Percentiles rank a stretch among this genome's conserved stretches.
Conservation (phyloP, 2,329 filamentous ascomycete genomes). For the Trichothecium sympodiale region DNA sequence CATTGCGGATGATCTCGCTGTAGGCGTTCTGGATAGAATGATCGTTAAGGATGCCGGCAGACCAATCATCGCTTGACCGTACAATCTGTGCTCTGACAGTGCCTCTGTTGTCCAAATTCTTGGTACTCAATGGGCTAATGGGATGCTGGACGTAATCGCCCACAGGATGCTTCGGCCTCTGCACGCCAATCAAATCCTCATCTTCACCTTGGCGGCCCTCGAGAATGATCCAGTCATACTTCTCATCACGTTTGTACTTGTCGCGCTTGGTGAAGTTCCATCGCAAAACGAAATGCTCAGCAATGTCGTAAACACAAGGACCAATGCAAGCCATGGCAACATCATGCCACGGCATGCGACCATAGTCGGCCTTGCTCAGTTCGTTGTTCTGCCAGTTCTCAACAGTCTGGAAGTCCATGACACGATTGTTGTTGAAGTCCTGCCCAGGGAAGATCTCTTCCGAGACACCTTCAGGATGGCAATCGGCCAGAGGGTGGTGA, state of each 20-base stretch:
- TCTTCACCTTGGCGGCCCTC: constrained; percentile 66
- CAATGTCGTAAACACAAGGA: constrained; percentile 84
- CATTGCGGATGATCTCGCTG: constrained; percentile 71
- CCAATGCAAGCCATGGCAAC: constrained; percentile 87
- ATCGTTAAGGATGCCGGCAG: constrained; percentile 75
- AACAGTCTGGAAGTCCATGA: constrained; percentile 91
- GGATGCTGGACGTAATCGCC: constrained; percentile 83
- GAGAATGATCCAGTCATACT: constrained; percentile 76
- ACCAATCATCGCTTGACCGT: constrained; percentile 90
- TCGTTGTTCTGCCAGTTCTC: constrained; percentile 90
- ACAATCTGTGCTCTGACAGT: constrained; percentile 75
- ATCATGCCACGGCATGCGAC: constrained; percentile 98
- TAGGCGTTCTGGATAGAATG: constrained; percentile 85
- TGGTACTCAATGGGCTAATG: constrained; percentile 54
- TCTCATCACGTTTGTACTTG: constrained; percentile 85
- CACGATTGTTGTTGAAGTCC: constrained; percentile 95
- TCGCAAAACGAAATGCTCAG: constrained; percentile 84
- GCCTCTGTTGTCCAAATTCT: constrained; percentile 53
- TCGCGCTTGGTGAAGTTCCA: constrained; percentile 98
- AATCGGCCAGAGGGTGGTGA: constrained; percentile 76
- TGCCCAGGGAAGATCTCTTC: constrained; percentile 90
- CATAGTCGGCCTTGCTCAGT: constrained; percentile 79
- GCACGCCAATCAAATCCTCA: constrained; percentile 79
- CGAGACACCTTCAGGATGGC: constrained; percentile 71
- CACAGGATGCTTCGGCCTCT: constrained; percentile 78